Percentiles rank a stretch among this genome's conserved stretches.
Evolutionary conservation across 1,139 yeast genomes (phyloP).

Genomic region (Chernovozyma aurita): DNA sequence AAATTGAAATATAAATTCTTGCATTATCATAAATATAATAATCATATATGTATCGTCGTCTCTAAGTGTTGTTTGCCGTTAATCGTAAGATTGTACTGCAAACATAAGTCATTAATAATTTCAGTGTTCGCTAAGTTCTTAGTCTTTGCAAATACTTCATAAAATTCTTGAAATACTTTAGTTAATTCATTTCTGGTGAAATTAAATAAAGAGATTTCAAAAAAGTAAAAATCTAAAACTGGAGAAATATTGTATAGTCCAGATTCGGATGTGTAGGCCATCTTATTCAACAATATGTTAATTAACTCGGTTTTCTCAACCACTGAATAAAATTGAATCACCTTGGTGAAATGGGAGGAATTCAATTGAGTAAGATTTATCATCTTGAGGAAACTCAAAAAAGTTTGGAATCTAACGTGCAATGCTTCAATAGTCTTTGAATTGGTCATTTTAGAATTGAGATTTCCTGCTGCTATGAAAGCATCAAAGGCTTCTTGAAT

Average conservation of each 20-base stretch:
- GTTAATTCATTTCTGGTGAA: slow-evolving; percentile 4
- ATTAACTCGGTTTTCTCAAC: slow-evolving; percentile 21
- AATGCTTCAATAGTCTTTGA: slow-evolving; percentile 7
- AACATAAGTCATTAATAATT: slow-evolving; percentile 6
- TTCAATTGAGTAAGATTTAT: slow-evolving; percentile 17
- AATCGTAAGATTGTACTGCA: slow-evolving; percentile 2
- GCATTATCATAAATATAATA: slow-evolving; percentile 4
- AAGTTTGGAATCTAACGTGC: slow-evolving; percentile 8
- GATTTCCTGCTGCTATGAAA: slow-evolving; percentile 12
- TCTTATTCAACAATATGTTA: slow-evolving; percentile 25
- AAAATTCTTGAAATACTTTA: slow-evolving; percentile 4
- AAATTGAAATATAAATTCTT: not conserved
- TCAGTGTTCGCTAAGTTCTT: slow-evolving; percentile 5
- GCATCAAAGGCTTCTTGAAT: slow-evolving; percentile 14
- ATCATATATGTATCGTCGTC: slow-evolving; percentile 1
- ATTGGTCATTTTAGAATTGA: not conserved
- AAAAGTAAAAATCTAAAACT: slow-evolving; percentile 13
- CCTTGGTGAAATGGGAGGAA: slow-evolving; percentile 18
- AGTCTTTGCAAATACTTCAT: slow-evolving; percentile 3
- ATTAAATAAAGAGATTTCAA: slow-evolving; percentile 10
- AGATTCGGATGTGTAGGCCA: slow-evolving; percentile 9
- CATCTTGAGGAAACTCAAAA: slow-evolving; percentile 21
- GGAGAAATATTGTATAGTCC: slow-evolving; percentile 9
- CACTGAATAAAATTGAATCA: slow-evolving; percentile 25
- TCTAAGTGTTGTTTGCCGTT: slow-evolving; percentile 1